Base-by-base conservation (phyloP, 768 basidiomycete species). In the Stropharia rugosoannulata region DNA sequence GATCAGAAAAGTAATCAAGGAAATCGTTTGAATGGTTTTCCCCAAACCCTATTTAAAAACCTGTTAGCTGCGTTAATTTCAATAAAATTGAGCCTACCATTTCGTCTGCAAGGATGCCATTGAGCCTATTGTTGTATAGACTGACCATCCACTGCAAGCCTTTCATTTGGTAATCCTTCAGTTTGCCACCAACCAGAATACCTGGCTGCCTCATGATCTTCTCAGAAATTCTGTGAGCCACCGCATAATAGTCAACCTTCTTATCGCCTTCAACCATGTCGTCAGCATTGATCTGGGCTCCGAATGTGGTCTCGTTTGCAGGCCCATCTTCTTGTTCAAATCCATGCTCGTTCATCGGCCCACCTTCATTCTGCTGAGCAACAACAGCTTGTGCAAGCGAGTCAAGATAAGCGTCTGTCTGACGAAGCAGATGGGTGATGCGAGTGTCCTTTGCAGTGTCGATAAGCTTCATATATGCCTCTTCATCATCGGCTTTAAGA, bases 391-490 rank as follows among this genome's bases (percentile, higher is more conserved):
- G 90, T 1, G 96, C 92, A 22, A 99, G 85, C 7, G 92, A 93
- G 67, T 98, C 96, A 63, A 99, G 86, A 74, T 94, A 99, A 0
- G 86, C 64, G 64, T 99, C 96, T 8, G 97, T 99, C 74, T 98
- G 96, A 43, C 89, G 80, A 54, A 99, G 78, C 25, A 98, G 78
- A 73, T 98, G 97, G 0, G 95, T 97, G 73, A 99, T 98, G 72
- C 97, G 90, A 9, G 96, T 98, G 66, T 99, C 97, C 71, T 99
- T 99, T 55, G 96, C 96, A 15, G 95, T 97, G 70, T 98, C 97
- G 65, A 99, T 93, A 65, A 99, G 89, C 68, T 95, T 95, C 84
- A 98, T 89, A 73, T 99, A 99, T n/a, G 93, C 95, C 73, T 98
- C 97, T 77, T 99, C 97, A 75, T 99, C 96, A 67, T 98, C 95